Base-by-base conservation (phyloP, 2,329 filamentous ascomycete species). In the Alternaria ventricosa region DNA sequence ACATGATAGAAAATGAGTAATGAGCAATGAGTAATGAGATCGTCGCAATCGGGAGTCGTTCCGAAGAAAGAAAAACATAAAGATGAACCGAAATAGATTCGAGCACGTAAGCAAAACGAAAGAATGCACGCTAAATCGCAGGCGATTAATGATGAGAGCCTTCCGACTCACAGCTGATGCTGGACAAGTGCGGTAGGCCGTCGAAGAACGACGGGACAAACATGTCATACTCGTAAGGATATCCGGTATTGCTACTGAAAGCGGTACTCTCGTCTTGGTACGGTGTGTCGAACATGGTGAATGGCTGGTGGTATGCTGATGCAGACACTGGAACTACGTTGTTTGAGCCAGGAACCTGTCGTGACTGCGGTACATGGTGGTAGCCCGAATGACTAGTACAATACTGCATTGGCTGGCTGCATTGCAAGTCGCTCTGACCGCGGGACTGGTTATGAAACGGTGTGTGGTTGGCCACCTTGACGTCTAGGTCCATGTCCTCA, bases 401-500 rank as follows among this genome's bases (percentile, higher is more conserved):
- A 18, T 58, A 70, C 7, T 61, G 63, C 44, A 67, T 27, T n/a
- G 62, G 22, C 43, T 63, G 60, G 27, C 33, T 50, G 44, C 60
- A 50, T 4, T 60, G n/a, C 5, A 33, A 47, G 36, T 59, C 50
- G 54, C 51, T 51, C 30, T 18, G 62, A 33, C 8, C 49, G 50
- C 56, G 22, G 9, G 22, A 23, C 2, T 56, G 58, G 13, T 62
- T 49, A 2, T 60, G 33, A 15, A 56, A 64, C 25, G 63, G 55
- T 2, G 56, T 30, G 11, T 22, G 55, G n/a, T 49, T 45, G 18
- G 43, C 33, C 33, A 50, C 53, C 46, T 70, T 69, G 50, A 60
- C 44, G 27, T 74, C 61, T n/a, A 60, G n/a, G 15, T 65, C 59
- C 55, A 55, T 43, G n/a, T 44, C n/a, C 18, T 63, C 65, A 5